Percentiles rank a stretch among this genome's conserved stretches.
These are phyloP conservation scores for Corynespora cassiicola DNA, from an alignment of 2,329 filamentous ascomycete species.

Conservation along the genomic window DNA sequence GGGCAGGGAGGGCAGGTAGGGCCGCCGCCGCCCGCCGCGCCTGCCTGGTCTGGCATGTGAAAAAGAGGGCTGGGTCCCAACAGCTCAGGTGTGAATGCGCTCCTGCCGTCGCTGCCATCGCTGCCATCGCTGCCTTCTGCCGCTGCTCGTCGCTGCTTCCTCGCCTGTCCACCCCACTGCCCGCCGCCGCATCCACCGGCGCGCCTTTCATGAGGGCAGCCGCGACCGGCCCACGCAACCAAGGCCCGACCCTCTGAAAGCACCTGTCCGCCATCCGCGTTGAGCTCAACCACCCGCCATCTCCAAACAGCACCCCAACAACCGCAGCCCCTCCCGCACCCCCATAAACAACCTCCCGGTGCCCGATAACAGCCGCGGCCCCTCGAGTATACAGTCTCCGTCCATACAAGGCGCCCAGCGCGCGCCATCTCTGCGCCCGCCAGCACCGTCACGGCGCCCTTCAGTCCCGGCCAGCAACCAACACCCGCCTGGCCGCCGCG, in stretches of 20 bases:
- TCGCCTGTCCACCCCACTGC: too few species aligned
- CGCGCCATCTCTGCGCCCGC: background rate
- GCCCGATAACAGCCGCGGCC: slow-evolving; percentile 1
- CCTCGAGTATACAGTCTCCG: background rate
- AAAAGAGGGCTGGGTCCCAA: slow-evolving; percentile 4
- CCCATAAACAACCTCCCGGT: background rate
- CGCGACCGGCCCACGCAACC: background rate
- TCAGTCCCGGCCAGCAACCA: too few species aligned
- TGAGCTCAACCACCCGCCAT: too few species aligned
- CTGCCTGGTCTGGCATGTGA: slow-evolving; percentile 11
- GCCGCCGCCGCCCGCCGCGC: background rate
- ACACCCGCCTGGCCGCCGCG: slow-evolving; percentile 4
- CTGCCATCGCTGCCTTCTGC: too few species aligned
- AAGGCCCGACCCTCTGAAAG: too few species aligned
- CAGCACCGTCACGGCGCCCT: slow-evolving; percentile 4
- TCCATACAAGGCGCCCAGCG: background rate
- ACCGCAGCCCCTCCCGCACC: background rate
- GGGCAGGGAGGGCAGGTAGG: too few species aligned
- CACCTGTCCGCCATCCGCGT: too few species aligned
- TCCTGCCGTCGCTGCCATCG: background rate
- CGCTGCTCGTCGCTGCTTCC: too few species aligned
- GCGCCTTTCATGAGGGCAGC: background rate
- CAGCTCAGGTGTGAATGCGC: slow-evolving; percentile 5
- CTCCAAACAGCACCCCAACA: too few species aligned
- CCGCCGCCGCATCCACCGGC: background rate